A percentile compares a stretch with the other conserved stretches of the same genome.
Evolutionary conservation across 495 filamentous ascomycete species (phyloP).

Genomic region (Xylona heveae): DNA sequence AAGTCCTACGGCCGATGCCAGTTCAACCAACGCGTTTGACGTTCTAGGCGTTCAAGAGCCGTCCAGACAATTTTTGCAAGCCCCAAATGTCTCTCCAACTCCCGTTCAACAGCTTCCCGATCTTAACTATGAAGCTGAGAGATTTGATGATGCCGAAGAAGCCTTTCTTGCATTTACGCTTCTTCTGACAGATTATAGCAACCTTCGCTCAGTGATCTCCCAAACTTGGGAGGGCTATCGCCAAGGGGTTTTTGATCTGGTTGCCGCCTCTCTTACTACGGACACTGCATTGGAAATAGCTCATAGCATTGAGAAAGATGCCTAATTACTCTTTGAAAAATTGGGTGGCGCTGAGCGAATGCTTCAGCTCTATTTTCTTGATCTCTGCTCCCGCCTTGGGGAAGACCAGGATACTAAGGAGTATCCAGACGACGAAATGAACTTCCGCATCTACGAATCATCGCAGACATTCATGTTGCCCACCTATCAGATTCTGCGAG

Average conservation of each 20-base stretch:
- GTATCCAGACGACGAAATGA: conserved; percentile 8
- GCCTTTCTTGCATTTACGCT: conserved; percentile 7
- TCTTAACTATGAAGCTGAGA: too few species aligned
- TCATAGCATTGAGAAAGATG: conserved; percentile 15
- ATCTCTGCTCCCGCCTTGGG: conserved; percentile 10
- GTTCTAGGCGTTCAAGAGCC: too few species aligned
- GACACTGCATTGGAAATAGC: conserved; percentile 22
- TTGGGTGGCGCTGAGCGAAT: conserved; percentile 10
- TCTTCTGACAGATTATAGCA: conserved; percentile 8
- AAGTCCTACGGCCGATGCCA: too few species aligned
- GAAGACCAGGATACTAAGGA: conserved; percentile 5
- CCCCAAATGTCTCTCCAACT: too few species aligned
- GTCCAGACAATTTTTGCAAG: too few species aligned
- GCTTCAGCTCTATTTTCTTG: conserved; percentile 9
- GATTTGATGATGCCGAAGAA: too few species aligned
- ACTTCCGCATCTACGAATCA: conserved; percentile 15
- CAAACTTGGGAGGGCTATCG: conserved; percentile 10
- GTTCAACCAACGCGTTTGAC: too few species aligned
- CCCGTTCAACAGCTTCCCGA: too few species aligned
- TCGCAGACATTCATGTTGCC: conserved; percentile 9
- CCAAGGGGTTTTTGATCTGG: conserved; percentile 14
- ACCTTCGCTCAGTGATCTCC: conserved; percentile 7
- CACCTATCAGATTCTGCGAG: conserved; percentile 9
- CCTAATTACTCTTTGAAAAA: conserved; percentile 10
- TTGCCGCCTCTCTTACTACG: conserved; percentile 17